Percentiles rank a stretch among this genome's conserved stretches.
phyloP scores from a whole-genome alignment of 2,329 filamentous ascomycete species.

The Elsinoe australis region DNA sequence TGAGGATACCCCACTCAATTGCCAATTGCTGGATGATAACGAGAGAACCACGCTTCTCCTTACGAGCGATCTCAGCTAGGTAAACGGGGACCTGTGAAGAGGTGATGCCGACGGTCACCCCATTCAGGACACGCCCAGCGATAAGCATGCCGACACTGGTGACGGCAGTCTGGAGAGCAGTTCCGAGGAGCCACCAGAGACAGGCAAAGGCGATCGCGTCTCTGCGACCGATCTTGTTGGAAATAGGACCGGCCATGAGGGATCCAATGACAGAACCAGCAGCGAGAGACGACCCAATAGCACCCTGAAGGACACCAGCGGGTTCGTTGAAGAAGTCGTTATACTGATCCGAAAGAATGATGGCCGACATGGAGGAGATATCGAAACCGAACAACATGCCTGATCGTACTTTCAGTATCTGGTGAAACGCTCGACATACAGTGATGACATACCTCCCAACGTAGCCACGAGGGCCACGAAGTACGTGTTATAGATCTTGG shows the following conservation, averaged over 20 bases:
- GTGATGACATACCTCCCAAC: conserved; percentile 42
- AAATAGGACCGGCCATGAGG: conserved; percentile 39
- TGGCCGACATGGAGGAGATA: conserved; percentile 49
- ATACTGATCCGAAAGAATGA: conserved; percentile 46
- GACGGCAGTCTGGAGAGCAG: conserved; percentile 35
- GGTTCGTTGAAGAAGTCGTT: conserved; percentile 46
- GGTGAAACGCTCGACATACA: conserved; percentile 23
- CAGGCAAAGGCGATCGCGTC: conserved; percentile 43
- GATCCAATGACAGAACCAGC: conserved; percentile 44
- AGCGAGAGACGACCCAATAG: conserved; percentile 44
- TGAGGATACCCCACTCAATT: conserved; percentile 39
- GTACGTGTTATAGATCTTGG: conserved; percentile 49
- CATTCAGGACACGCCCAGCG: conserved; percentile 37
- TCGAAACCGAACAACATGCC: conserved; percentile 45
- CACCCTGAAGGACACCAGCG: conserved; percentile 41
- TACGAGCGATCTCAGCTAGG: conserved; percentile 38
- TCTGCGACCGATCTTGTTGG: conserved; percentile 42
- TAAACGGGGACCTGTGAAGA: conserved; percentile 41
- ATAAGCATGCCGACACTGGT: conserved; percentile 38
- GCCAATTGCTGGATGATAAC: conserved; percentile 36
- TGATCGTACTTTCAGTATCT: not conserved
- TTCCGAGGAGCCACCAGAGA: conserved; percentile 43
- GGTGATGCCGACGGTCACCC: conserved; percentile 37
- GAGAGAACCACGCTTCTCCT: conserved; percentile 36
- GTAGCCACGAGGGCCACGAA: conserved; percentile 48